These are phyloP conservation scores for Carpinus fangiana DNA, from an alignment of 306 rosid species.

Conservation along the genomic window DNA sequence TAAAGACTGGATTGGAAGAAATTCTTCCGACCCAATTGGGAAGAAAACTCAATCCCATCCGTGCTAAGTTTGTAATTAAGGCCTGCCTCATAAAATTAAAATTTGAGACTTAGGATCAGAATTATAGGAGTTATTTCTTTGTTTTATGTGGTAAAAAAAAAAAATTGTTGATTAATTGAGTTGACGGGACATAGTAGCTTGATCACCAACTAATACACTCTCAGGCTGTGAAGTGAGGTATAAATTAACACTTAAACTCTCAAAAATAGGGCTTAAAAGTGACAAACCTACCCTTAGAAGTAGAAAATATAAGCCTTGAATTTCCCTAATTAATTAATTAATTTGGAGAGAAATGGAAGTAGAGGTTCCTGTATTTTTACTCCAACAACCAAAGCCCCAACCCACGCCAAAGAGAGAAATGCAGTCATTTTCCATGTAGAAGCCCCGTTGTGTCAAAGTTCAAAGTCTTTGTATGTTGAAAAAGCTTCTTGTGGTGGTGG, in stretches of 20 bases:
- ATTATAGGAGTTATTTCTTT: background rate
- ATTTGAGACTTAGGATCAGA: background rate
- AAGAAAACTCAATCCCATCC: no score
- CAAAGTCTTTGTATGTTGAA: constrained; percentile 39
- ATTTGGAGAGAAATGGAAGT: constrained; percentile 29
- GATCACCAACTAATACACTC: background rate
- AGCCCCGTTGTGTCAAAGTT: constrained; percentile 59
- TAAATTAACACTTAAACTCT: background rate
- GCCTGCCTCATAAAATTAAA: no score
- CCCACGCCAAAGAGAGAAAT: constrained; percentile 44
- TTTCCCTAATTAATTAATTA: background rate
- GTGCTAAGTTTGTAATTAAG: no score
- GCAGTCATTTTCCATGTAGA: constrained; percentile 69
- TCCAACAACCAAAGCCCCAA: constrained; percentile 62
- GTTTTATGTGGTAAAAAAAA: background rate
- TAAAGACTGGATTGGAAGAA: no score
- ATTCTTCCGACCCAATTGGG: no score
- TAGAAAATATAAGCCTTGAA: background rate
- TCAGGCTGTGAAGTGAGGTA: background rate
- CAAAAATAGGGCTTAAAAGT: background rate
- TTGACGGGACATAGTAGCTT: no score
- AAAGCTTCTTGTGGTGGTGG: constrained; percentile 60
- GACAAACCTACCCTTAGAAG: background rate
- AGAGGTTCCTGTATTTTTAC: constrained; percentile 67
- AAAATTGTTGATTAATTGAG: background rate